Percentiles rank a stretch among this genome's conserved stretches.
These are phyloP conservation scores for Proliferodiscus dingleyae DNA, from an alignment of 2,329 filamentous ascomycete genomes.

Conservation along the genomic window DNA sequence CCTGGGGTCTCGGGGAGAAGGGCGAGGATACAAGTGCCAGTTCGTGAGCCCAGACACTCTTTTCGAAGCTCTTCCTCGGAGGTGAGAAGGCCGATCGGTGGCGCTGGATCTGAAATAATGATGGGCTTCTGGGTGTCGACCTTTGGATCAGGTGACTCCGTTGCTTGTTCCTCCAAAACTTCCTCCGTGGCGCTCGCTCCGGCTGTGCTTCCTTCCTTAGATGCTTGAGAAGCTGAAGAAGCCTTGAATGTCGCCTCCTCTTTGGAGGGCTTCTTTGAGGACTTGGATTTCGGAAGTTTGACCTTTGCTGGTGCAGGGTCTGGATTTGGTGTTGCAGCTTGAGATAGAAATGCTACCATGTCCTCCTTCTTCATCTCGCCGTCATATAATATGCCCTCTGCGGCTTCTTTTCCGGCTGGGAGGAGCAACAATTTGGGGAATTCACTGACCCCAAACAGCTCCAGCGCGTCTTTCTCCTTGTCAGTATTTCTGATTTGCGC, in stretches of 20 bases:
- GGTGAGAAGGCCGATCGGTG: conserved; percentile 61
- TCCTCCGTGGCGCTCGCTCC: conserved; percentile 45
- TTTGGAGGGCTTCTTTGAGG: conserved; percentile 32
- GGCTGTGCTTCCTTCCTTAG: conserved; percentile 41
- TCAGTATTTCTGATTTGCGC: conserved; percentile 80
- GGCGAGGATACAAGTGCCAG: conserved; percentile 77
- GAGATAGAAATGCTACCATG: conserved; percentile 77
- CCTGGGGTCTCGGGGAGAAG: conserved; percentile 51
- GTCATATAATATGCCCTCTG: conserved; percentile 67
- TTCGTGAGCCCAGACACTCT: conserved; percentile 69
- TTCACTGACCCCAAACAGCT: conserved; percentile 68
- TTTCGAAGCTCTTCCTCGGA: conserved; percentile 60
- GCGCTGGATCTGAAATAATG: conserved; percentile 47
- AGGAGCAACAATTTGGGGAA: conserved; percentile 81
- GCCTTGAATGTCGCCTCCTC: conserved; percentile 45
- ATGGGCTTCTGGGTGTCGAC: conserved; percentile 36
- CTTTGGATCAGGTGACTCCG: conserved; percentile 41
- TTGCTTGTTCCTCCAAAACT: conserved; percentile 45
- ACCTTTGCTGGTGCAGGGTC: conserved; percentile 54
- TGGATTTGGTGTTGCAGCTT: conserved; percentile 73
- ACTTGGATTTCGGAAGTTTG: conserved; percentile 40
- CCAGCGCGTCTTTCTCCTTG: conserved; percentile 69
- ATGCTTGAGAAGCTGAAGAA: conserved; percentile 47
- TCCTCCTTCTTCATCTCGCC: conserved; percentile 81
- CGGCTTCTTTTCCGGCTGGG: conserved; percentile 56